Evolutionary conservation across 169 alveolate genomes (phyloP), one percentile per base, ranked within the genome.

Genomic region (Neospora caninum): DNA sequence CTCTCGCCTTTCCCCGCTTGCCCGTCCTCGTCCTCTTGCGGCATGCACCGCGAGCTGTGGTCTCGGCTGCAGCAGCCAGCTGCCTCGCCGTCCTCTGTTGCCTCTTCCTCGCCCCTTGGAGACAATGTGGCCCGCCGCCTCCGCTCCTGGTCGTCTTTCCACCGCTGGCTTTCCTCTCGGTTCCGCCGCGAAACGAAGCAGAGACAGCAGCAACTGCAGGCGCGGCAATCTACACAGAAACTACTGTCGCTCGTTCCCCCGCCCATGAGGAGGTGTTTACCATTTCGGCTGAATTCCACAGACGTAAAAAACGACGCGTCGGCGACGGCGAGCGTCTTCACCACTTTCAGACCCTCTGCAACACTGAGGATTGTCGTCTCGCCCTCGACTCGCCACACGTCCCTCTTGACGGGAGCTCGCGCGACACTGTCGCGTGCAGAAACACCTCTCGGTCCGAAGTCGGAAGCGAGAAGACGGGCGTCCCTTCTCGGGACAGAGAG

Each of bases 241-340:
- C 70, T 27, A 53, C 82, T 42, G 9, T 82, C 80, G 38, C 88
- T 64, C n/a, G 67, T 93, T 34, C 95, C 95, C 6, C 93, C 93
- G 22, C 91, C 86, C 89, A 78, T 88, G 80, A 93, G 49, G 34
- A 93, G 80, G 41, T 93, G 84, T 69, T 93, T 93, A 49, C 92
- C 95, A 69, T 93, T 93, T n/a, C 91, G 82, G 1, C 93, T 84
- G 84, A 93, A 93, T 34, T 93, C 91, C 41, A 93, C 83, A 54
- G 42, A 67, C n/a, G 88, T 91, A 43, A 91, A 91, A 34, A 88
- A 92, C 22, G 92, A 84, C 29, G 93, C 95, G 34, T 93, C 95
- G 36, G 95, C 95, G n/a, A 91, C 88, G 25, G 95, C 95, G 27
- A 93, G 54, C 41, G 95, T 86, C 45, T 93, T 93, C 93, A 86